phyloP scores from a whole-genome alignment of 768 basidiomycete species.

The Serendipita sp. region DNA sequence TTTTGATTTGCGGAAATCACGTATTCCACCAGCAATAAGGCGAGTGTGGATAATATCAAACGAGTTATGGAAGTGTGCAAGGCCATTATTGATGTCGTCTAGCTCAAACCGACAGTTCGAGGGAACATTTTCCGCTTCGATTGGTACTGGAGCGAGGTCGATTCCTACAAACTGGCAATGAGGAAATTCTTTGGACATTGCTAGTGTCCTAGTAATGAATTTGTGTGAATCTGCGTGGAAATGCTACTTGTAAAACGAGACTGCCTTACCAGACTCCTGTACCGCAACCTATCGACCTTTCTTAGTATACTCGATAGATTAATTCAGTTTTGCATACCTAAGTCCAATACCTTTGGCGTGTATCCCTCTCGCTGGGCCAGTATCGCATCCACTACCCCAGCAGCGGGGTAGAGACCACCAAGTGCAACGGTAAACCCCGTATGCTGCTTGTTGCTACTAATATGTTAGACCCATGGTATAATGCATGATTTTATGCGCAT shows the following conservation, averaged over 20 bases:
- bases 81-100: slow-evolving; percentile 6
- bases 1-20: slow-evolving; percentile 3
- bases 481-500: not conserved
- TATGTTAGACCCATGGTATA: not conserved
- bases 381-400: not conserved
- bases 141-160: slow-evolving; percentile 7
- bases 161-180: slow-evolving; percentile 6
- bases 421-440: not conserved
- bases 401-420: not conserved
- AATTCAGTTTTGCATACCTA: not conserved
- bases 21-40: slow-evolving; percentile 4
- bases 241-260: no score
- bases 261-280: not conserved
- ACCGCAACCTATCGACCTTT: not conserved
- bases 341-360: not conserved
- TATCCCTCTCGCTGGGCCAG: not conserved
- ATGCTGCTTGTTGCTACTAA: not conserved
- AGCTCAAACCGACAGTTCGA: slow-evolving; percentile 8
- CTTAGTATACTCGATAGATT: not conserved
- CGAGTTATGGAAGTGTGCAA: slow-evolving; percentile 5
- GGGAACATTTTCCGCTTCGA: not conserved
- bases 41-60: slow-evolving; percentile 6
- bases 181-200: slow-evolving; percentile 1
- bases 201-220: not conserved
- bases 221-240: no score